Evolutionary conservation across 148 eudicot genomes (phyloP).

Genomic region (Rheum nobile): DNA sequence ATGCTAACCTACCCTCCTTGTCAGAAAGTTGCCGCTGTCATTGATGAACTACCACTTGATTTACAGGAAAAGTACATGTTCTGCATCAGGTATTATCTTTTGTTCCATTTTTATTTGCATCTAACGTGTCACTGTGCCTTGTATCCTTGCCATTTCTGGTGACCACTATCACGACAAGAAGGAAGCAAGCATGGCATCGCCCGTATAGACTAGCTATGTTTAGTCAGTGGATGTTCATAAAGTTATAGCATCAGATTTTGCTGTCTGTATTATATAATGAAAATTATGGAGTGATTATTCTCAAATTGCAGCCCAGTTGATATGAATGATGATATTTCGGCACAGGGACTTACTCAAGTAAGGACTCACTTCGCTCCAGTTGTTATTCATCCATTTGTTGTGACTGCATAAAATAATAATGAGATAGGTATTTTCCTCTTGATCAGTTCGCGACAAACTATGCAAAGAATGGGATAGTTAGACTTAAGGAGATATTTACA

Average conservation of each 20-base stretch:
- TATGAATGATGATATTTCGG: slow-evolving; percentile 63
- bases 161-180: background rate
- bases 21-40: slow-evolving; percentile 88
- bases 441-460: slow-evolving; percentile 71
- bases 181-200: background rate
- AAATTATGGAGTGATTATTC: background rate
- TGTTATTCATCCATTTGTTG: background rate
- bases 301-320: slow-evolving; percentile 76
- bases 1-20: slow-evolving; percentile 14
- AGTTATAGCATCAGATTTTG: background rate
- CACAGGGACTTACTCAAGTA: slow-evolving; percentile 62
- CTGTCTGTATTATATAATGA: background rate
- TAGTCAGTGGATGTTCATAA: background rate
- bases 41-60: slow-evolving; percentile 79
- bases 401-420: background rate
- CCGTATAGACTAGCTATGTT: background rate
- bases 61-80: slow-evolving; percentile 80
- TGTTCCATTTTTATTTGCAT: background rate
- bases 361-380: background rate
- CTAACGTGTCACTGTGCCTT: background rate
- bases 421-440: slow-evolving; percentile 9
- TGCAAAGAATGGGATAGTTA: slow-evolving; percentile 66
- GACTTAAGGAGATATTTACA: slow-evolving; percentile 73
- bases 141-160: background rate
- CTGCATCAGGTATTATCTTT: slow-evolving; percentile 49